Base-by-base conservation (phyloP, 139 green algal species). In the Tetradesmus lagerheimii region DNA sequence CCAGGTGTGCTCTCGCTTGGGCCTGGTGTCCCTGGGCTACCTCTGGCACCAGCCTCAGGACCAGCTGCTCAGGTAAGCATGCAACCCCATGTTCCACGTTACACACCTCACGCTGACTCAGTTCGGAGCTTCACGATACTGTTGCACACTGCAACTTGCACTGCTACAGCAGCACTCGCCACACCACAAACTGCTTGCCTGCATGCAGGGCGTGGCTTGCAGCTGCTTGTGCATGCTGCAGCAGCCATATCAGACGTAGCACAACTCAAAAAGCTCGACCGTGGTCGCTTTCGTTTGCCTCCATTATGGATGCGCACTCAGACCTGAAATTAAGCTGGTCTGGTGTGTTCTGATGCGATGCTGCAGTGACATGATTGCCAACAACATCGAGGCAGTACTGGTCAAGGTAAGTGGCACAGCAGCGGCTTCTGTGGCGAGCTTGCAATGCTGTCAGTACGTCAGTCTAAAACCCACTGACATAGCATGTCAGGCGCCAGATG, bases 31-130 rank as follows among this genome's bases (percentile, higher is more conserved):
- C 0, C 94, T 99, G 41, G 95, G 96, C 29, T 97, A 95, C 88
- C 91, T 99, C 77, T 99, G 98, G 98, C 95, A 96, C 80, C 92
- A 96, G 90, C 94, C 96, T 4, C 98, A 99, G 92, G 84, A 88
- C 0, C 2, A 35, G 53, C 94, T 99, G 53, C 93, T 99, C 11
- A 91, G 91, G 92, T 94, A 38, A 20, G 29, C 47, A 29, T 8
- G 20, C 57, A 71, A n/a, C 15, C 23, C 45, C 45, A 57, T 9
- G 11, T 57, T 57, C 11, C 45, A 12, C 14, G 45, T 12, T 18
- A 12, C 45, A 12, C 45, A 57, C 14, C 11, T 57, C 45, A n/a
- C n/a, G n/a, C n/a, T n/a, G n/a, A n/a, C n/a, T n/a, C n/a, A n/a
- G n/a, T n/a, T n/a, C n/a, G n/a, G n/a, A n/a, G n/a, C n/a, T 50